Percentiles rank a stretch among this genome's conserved stretches.
Conservation (phyloP, 306 rosid genomes). For the Rosa multiflora region DNA sequence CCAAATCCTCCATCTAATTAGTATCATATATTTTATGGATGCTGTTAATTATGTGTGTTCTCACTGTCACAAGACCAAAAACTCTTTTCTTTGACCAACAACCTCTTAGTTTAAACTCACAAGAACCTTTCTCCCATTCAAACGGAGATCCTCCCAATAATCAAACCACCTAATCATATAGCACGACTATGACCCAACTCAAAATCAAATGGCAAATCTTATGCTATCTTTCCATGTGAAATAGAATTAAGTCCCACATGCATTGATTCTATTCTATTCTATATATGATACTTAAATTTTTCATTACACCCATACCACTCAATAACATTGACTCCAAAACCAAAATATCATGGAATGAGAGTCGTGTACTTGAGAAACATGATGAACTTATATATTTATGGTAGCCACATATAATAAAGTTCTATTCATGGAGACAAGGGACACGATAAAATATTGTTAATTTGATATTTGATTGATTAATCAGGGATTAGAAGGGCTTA, state of each 20-base stretch:
- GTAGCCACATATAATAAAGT: conserved; percentile 15
- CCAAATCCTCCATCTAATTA: neutral
- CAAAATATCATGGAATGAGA: conserved; percentile 27
- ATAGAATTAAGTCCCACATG: conserved; percentile 59
- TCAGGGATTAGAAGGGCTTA: neutral
- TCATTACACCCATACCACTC: conserved; percentile 23
- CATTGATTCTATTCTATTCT: conserved; percentile 36
- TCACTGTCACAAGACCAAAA: neutral
- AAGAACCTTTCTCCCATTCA: conserved; percentile 58
- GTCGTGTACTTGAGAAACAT: conserved; percentile 39
- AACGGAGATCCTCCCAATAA: conserved; percentile 48
- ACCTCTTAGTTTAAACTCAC: conserved; percentile 20
- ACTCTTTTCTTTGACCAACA: conserved; percentile 44
- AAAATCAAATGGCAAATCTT: conserved; percentile 37
- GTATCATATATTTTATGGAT: neutral
- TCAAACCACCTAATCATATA: conserved; percentile 38
- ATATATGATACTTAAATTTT: conserved; percentile 11
- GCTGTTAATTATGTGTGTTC: neutral
- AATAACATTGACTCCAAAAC: conserved; percentile 19
- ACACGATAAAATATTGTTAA: neutral
- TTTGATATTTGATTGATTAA: conserved; percentile 2
- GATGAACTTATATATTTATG: conserved; percentile 8
- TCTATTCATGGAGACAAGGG: conserved; percentile 27
- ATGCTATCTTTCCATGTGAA: conserved; percentile 62
- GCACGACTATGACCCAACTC: conserved; percentile 38